Evolutionary conservation across 1,284 basidiomycete species (phyloP), one percentile per base, ranked within the genome.

Genomic region (Volvariella volvacea): DNA sequence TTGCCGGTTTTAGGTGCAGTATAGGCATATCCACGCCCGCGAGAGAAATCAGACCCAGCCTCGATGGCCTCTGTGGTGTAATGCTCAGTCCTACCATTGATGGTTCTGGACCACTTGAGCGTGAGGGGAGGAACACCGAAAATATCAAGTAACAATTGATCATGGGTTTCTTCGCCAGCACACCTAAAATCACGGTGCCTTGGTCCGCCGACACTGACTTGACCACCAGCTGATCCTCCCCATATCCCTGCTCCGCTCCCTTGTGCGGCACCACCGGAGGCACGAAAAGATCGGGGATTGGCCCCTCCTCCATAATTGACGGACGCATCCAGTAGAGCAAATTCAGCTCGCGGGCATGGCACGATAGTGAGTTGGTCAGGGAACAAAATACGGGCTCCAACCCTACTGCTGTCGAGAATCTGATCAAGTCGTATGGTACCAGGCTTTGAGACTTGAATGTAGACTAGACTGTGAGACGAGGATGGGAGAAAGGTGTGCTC

Each of bases 81-180:
- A n/a, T 36, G 34, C n/a, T 36, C 34, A n/a, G n/a, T 15, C 19
- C 19, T 36, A 4, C 34, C 34, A 36, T 36, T 36, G 34, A 36
- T 36, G 19, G n/a, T 36, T 7, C 34, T 6, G n/a, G 34, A 36
- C 34, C 34, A 36, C 19, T 20, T 36, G 6, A 36, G 34, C n/a
- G 34, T 16, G 8, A 36, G 8, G 8, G 34, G 34, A 36, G 34
- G 34, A 36, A 36, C n/a, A n/a, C 34, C 34, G n/a, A 16, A 36
- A 20, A 36, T 15, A 15, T 36, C 19, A 4, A 36, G 8, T 8
- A 20, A 15, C 6, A 36, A 15, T 36, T 8, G n/a, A 16, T 36
- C n/a, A 36, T 20, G 34, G n/a, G n/a, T 20, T 15, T 36, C 34
- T 36, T 36, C 34, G 6, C 19, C 34, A 15, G 34, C 34, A 36